phyloP scores from a whole-genome alignment of 2,329 filamentous ascomycete genomes.

The Corniculantispora saksenae region DNA sequence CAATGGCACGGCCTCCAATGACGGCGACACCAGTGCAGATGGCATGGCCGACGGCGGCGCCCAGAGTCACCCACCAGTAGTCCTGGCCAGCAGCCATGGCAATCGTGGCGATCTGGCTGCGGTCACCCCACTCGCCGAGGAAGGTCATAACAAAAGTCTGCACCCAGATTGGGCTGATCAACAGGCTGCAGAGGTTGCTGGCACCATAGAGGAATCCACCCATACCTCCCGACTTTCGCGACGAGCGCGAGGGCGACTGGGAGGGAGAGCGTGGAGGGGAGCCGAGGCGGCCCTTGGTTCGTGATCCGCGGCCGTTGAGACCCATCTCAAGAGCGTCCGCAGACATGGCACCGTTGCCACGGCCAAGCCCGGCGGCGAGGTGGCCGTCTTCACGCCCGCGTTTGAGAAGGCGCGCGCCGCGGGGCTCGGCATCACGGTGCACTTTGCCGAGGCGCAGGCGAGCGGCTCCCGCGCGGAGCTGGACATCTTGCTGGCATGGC shows the following conservation, averaged over 20 bases:
- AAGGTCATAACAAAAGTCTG: conserved; percentile 99
- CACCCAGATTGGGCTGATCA: conserved; percentile 95
- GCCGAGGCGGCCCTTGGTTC: conserved; percentile 74
- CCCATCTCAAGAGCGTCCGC: conserved; percentile 82
- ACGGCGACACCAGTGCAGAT: conserved; percentile 91
- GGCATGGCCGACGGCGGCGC: conserved; percentile 81
- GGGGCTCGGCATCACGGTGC: conserved; percentile 67
- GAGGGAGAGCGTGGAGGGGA: conserved; percentile 80
- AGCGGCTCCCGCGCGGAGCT: conserved; percentile 63
- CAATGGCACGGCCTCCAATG: conserved; percentile 87
- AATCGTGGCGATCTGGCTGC: conserved; percentile 96
- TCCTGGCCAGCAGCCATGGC: conserved; percentile 98
- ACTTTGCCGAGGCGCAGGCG: conserved; percentile 71
- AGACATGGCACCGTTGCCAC: conserved; percentile 63
- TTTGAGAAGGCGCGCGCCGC: conserved; percentile 57
- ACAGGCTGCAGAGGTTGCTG: conserved; percentile 81
- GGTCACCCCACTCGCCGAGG: conserved; percentile 95
- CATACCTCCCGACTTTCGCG: conserved; percentile 42
- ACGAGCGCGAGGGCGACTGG: conserved; percentile 67
- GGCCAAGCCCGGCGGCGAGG: conserved; percentile 51
- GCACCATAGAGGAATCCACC: conserved; percentile 61
- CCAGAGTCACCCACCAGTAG: conserved; percentile 97
- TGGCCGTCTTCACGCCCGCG: conserved; percentile 59
- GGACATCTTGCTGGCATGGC: conserved; percentile 62
- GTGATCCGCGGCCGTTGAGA: conserved; percentile 67